Evolutionary conservation across 371 early-diverging fungal species (phyloP), one percentile per base, ranked within the genome.

Genomic region (Thermomucor indicae-seudaticae): DNA sequence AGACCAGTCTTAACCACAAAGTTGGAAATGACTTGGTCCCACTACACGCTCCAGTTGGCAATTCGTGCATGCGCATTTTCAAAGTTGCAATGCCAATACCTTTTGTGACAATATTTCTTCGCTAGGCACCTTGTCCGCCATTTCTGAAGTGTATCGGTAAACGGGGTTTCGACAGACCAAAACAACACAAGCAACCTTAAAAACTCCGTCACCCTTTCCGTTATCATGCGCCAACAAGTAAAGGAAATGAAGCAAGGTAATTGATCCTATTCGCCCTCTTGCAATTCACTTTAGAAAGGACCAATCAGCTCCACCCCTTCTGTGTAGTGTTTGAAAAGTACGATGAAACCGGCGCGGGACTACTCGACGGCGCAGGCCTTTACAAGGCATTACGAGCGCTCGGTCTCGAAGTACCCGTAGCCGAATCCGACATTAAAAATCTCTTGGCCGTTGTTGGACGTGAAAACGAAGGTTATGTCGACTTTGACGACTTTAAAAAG

Each of bases 11-110:
- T 90, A 44, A 93, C 84, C 43, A 89, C 70, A 52, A 89, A 80
- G 81, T 95, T 91, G 50, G 93, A 85, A 43, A 93, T 73, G 49
- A 90, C 87, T 53, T 81, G 85, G 78, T 95, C 95, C 85, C 91
- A 90, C 93, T 94, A 66, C 6, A 22, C 22, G 27, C 31, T 25
- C 14, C 43, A 19, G 16, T 0, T 25, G 42, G 32, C 12, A 43
- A 12, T 17, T 46, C 42, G n/a, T 4, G 19, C 14, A 25, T 16
- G 10, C 5, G 19, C 37, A 29, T 23, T 41, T 23, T 8, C 17
- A 37, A 4, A 35, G 31, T 16, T 46, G 2, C 39, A 11, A 11
- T 27, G 20, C 32, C 6, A 45, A 20, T 62, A 63, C 70, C 59
- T 70, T 70, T 12, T 62, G 57, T 31, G 63, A 60, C 20, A 70